Evolutionary conservation across 208 protist species (phyloP).

Genomic region (Histomonas meleagridis): DNA sequence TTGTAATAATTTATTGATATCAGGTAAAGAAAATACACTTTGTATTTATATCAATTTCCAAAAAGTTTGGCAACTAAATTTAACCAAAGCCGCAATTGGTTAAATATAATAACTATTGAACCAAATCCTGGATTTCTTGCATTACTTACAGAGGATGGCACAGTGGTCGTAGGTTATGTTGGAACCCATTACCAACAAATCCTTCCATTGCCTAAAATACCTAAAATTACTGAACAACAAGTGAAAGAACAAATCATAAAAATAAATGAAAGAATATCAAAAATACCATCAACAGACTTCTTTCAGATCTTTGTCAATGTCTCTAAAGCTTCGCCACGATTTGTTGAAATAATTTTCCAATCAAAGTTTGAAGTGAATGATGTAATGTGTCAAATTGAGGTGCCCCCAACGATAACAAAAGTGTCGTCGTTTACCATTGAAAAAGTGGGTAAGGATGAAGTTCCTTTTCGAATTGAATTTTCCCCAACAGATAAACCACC

Average conservation of each 20-base stretch:
- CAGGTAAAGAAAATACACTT: not conserved
- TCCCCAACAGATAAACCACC: not conserved
- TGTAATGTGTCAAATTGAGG: not conserved
- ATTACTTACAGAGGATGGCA: not conserved
- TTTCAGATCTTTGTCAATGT: constrained; percentile 20
- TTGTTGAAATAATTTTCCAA: not conserved
- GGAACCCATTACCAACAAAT: not conserved
- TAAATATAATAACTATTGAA: not conserved
- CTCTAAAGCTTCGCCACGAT: not conserved
- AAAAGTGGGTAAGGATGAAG: not conserved
- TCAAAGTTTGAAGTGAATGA: not conserved
- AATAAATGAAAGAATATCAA: not conserved
- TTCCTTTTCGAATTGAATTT: not conserved
- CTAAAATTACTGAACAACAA: not conserved
- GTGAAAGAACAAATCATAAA: not conserved
- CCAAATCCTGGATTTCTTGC: not conserved
- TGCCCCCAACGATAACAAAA: not conserved
- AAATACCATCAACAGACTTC: not conserved
- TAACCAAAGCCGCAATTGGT: not conserved
- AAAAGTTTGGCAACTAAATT: not conserved
- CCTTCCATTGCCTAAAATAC: not conserved
- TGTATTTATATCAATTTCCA: not conserved
- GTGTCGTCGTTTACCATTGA: not conserved
- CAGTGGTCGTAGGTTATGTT: not conserved
- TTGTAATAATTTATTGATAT: constrained; percentile 1